These are phyloP conservation scores for Camelina sativa DNA, from an alignment of 345 rosid species.

Conservation along the genomic window DNA sequence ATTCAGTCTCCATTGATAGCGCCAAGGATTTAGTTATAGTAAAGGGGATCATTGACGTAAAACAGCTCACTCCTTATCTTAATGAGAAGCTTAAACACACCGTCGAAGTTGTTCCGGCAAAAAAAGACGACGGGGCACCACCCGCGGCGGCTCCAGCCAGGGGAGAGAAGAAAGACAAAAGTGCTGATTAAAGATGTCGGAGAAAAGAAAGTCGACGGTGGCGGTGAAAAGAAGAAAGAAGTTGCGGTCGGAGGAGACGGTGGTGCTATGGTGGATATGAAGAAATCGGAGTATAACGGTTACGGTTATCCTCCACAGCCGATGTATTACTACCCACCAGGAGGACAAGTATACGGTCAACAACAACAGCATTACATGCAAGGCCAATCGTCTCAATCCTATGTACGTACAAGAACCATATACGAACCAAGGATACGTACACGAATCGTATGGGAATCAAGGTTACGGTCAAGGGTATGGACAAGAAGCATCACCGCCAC, in stretches of 20 bases:
- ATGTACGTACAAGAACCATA: slow-evolving; percentile 44
- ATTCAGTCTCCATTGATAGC: slow-evolving; percentile 55
- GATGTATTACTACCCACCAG: slow-evolving; percentile 54
- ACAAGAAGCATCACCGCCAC: slow-evolving; percentile 27
- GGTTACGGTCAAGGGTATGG: slow-evolving; percentile 41
- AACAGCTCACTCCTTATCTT: slow-evolving; percentile 57
- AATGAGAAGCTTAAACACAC: slow-evolving; percentile 58
- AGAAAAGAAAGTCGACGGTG: slow-evolving; percentile 37
- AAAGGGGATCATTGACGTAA: slow-evolving; percentile 71
- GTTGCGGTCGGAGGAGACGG: slow-evolving; percentile 41
- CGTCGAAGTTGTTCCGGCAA: slow-evolving; percentile 70
- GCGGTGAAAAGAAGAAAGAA: slow-evolving; percentile 44
- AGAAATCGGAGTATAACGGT: slow-evolving; percentile 56
- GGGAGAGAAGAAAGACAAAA: slow-evolving; percentile 47
- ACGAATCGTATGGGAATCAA: slow-evolving; percentile 37
- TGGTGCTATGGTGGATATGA: slow-evolving; percentile 55
- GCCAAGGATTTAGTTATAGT: slow-evolving; percentile 74
- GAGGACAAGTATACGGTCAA: slow-evolving; percentile 43
- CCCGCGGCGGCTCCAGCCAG: slow-evolving; percentile 36
- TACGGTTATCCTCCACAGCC: slow-evolving; percentile 48
- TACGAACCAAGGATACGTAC: slow-evolving; percentile 27
- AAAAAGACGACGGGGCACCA: slow-evolving; percentile 42
- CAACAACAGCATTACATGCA: slow-evolving; percentile 46
- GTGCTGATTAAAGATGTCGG: slow-evolving; percentile 35
- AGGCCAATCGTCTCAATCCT: slow-evolving; percentile 42